Evolutionary conservation across 1,284 basidiomycete genomes (phyloP), one percentile per base, ranked within the genome.

Genomic region (Sanghuangporus sanghuang): DNA sequence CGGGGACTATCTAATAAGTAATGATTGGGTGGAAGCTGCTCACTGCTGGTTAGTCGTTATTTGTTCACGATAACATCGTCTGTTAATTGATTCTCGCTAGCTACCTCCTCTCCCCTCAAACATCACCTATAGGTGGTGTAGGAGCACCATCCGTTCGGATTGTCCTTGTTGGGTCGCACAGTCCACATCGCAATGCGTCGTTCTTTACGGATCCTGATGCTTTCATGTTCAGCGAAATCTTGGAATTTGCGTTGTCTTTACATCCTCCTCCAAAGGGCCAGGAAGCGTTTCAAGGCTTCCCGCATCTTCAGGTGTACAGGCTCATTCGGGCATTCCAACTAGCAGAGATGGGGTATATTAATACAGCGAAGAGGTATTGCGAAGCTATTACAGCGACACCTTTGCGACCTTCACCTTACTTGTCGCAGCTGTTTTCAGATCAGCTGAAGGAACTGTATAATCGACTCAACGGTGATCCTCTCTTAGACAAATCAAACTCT

Each of bases 221-320:
- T 6, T 81, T 95, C 64, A 85, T 97, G 66, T 86, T 98, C 68
- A 90, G 95, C 6, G 97, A 99, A 77, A 89, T 98, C 48, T 79
- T 90, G 8, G 97, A 99, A 76, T 99, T 94, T 73, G 95, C 94
- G 0, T 75, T 95, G 63, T 93, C 93, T 18, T 77, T 98, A 23
- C 78, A 84, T 16, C 77, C 87, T 0, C 76, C 85, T 0, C 72
- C 81, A 5, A 98, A 98, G 76, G 93, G 95, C 7, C 90, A 95
- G 69, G 96, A 98, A 63, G 70, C 86, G 0, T 96, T 93, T 74
- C 73, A 78, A 44, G 95, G 96, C 1, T 76, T 98, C 18, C 85
- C 93, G 7, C 90, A 96, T 73, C 78, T 99, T 39, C 92, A 99
- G 74, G 87, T 93, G 1, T 98, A 95, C 79, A 88, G 92, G 65